phyloP scores from a whole-genome alignment of 345 rosid species.

The Mangifera indica region DNA sequence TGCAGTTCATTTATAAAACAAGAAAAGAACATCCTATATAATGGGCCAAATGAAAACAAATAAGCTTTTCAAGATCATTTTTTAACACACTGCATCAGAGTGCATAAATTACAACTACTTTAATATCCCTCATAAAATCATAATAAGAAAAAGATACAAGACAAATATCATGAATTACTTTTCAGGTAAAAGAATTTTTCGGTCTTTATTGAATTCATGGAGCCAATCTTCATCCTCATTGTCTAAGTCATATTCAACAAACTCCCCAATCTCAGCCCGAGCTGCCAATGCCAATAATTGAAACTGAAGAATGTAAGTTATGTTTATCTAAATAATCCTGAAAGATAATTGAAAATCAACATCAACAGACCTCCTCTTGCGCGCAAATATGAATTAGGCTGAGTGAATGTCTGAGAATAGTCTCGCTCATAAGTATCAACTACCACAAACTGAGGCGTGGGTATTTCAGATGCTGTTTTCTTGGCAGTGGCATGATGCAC shows the following conservation, averaged over 20 bases:
- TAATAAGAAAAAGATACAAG: not conserved
- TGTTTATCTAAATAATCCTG: not conserved
- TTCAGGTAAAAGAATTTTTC: conserved; percentile 60
- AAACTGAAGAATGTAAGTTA: not conserved
- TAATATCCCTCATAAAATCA: not conserved
- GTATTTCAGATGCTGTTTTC: conserved; percentile 80
- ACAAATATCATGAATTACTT: conserved; percentile 33
- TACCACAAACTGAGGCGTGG: conserved; percentile 81
- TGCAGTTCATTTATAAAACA: conserved; percentile 21
- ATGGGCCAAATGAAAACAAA: not conserved
- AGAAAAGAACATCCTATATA: not conserved
- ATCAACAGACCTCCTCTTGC: conserved; percentile 84
- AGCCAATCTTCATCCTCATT: conserved; percentile 99
- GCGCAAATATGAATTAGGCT: conserved; percentile 82
- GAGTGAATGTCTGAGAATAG: conserved; percentile 71
- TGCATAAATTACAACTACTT: not conserved
- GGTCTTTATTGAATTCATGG: conserved; percentile 57
- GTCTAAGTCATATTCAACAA: conserved; percentile 95
- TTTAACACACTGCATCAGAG: conserved; percentile 1
- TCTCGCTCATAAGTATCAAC: conserved; percentile 95
- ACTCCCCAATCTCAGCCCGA: conserved; percentile 95
- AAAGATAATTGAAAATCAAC: conserved; percentile 3
- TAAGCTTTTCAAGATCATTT: not conserved
- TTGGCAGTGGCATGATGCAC: conserved; percentile 58
- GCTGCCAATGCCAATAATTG: conserved; percentile 46